Percentiles rank a stretch among this genome's conserved stretches.
Conservation (phyloP, 2,329 filamentous ascomycete genomes). For the Helminthosporium solani region DNA sequence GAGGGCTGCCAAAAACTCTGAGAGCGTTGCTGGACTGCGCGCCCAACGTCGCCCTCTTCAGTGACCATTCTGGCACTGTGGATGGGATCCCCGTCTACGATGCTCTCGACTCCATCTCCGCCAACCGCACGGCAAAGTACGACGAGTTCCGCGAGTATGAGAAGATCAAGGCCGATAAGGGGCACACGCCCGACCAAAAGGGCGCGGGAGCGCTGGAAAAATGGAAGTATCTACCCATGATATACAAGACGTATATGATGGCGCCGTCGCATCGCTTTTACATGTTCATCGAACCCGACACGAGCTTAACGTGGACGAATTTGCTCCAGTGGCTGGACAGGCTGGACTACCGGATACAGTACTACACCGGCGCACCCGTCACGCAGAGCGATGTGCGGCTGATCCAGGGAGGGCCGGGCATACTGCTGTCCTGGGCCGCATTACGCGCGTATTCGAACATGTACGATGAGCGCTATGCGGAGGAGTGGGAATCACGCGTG, state of each 20-base stretch:
- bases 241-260: conserved; percentile 50
- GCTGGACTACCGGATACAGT: conserved; percentile 43
- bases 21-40: conserved; percentile 57
- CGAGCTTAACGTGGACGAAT: conserved; percentile 39
- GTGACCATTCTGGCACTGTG: conserved; percentile 57
- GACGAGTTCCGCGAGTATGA: conserved; percentile 56
- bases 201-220: conserved; percentile 57
- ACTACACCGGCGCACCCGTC: conserved; percentile 45
- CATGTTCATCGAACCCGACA: conserved; percentile 40
- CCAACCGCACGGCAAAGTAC: conserved; percentile 37
- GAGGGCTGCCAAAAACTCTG: conserved; percentile 56
- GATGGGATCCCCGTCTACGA: conserved; percentile 53
- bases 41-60: conserved; percentile 59
- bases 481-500: conserved; percentile 36
- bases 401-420: conserved; percentile 47
- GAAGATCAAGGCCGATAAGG: conserved; percentile 46
- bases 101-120: conserved; percentile 48
- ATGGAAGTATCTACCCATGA: conserved; percentile 60
- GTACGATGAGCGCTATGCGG: conserved; percentile 32
- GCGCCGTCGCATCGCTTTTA: conserved; percentile 30
- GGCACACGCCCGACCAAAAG: conserved; percentile 42
- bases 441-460: conserved; percentile 35
- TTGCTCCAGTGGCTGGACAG: conserved; percentile 42
- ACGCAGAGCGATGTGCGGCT: conserved; percentile 40
- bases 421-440: conserved; percentile 46